Conservation (phyloP, 495 filamentous ascomycete species). For the Neurospora sp. region DNA sequence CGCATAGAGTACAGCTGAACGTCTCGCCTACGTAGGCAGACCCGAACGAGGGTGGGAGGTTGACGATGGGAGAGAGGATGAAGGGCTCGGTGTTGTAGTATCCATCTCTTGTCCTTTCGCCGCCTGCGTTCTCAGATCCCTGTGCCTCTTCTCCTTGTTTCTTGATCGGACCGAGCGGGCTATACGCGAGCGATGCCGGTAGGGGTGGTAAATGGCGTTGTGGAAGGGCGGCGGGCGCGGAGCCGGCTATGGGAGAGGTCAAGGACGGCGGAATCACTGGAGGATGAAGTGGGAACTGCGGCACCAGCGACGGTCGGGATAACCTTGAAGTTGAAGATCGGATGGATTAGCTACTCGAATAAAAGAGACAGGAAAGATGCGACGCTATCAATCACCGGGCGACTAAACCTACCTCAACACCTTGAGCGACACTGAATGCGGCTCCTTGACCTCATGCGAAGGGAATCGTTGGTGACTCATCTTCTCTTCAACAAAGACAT, state of each 20-base stretch:
- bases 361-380: background rate
- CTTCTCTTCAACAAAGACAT: background rate
- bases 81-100: slow-evolving; percentile 35
- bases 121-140: background rate
- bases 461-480: slow-evolving; percentile 44
- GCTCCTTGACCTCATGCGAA: slow-evolving; percentile 59
- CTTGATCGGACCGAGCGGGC: slow-evolving; percentile 6
- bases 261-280: slow-evolving; percentile 19
- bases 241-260: slow-evolving; percentile 5
- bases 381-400: background rate
- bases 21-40: slow-evolving; percentile 93
- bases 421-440: slow-evolving; percentile 81
- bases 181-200: slow-evolving; percentile 38
- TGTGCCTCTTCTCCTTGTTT: background rate
- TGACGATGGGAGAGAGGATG: slow-evolving; percentile 52
- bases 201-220: slow-evolving; percentile 16
- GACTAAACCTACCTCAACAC: slow-evolving; percentile 47
- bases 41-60: slow-evolving; percentile 86
- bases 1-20: slow-evolving; percentile 88
- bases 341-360: slow-evolving; percentile 1
- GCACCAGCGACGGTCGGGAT: slow-evolving; percentile 43
- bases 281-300: slow-evolving; percentile 36
- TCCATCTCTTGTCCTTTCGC: background rate
- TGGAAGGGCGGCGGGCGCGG: background rate
- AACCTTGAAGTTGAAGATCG: slow-evolving; percentile 27